A percentile compares a stretch with the other conserved stretches of the same genome.
phyloP scores from a whole-genome alignment of 345 rosid species.

The Sonneratia alba region DNA sequence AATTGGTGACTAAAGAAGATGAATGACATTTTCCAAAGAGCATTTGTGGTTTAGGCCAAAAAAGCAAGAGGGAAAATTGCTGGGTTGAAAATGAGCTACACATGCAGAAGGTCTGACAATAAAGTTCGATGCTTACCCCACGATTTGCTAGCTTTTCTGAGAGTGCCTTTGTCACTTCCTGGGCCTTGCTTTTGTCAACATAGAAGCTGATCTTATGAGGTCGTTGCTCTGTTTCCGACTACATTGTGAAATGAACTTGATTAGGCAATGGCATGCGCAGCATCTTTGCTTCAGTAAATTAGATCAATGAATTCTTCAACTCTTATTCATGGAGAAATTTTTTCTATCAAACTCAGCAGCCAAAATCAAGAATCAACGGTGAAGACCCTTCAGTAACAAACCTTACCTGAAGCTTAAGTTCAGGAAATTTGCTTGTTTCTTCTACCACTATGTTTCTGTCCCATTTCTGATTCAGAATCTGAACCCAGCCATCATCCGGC shows the following conservation, averaged over 20 bases:
- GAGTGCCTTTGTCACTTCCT: slow-evolving; percentile 45
- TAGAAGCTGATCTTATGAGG: slow-evolving; percentile 89
- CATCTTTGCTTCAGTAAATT: neutral
- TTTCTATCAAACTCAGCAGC: neutral
- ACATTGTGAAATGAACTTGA: slow-evolving; percentile 15
- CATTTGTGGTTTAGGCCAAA: neutral
- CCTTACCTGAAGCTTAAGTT: slow-evolving; percentile 81
- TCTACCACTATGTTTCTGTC: slow-evolving; percentile 56
- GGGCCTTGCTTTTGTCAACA: slow-evolving; percentile 76
- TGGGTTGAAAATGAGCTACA: neutral
- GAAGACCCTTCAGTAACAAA: neutral
- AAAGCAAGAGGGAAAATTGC: neutral
- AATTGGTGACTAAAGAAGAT: neutral
- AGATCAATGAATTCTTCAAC: neutral
- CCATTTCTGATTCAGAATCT: slow-evolving; percentile 75
- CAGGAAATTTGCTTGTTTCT: slow-evolving; percentile 72
- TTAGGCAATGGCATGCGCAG: neutral
- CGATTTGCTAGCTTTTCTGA: slow-evolving; percentile 46
- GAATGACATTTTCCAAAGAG: no score
- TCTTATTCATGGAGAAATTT: neutral
- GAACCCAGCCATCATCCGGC: slow-evolving; percentile 92
- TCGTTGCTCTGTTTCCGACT: slow-evolving; percentile 89
- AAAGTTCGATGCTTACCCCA: slow-evolving; percentile 40
- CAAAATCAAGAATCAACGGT: neutral
- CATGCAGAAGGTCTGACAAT: neutral